These are phyloP conservation scores for Chlamydomonas urium DNA, from an alignment of 139 green algal genomes.

Conservation along the genomic window DNA sequence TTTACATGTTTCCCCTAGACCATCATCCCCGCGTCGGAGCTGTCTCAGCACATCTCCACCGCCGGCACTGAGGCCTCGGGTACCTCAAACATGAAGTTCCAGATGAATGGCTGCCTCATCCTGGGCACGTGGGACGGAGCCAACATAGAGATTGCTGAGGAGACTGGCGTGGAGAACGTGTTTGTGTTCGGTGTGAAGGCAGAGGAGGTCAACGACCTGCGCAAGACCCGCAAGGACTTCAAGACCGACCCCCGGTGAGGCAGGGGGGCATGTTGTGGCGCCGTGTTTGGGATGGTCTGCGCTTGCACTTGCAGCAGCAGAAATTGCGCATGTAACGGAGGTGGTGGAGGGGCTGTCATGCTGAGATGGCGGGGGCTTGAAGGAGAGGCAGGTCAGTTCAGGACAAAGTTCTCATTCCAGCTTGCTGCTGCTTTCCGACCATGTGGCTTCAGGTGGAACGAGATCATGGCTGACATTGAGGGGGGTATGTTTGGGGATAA, in stretches of 20 bases:
- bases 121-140: conserved; percentile 79
- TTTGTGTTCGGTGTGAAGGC: conserved; percentile 82
- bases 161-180: conserved; percentile 63
- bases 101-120: conserved; percentile 91
- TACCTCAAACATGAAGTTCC: conserved; percentile 99
- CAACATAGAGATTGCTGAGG: conserved; percentile 98
- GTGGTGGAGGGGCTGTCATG: too few relatives aligned
- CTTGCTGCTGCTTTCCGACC: too few relatives aligned
- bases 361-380: too few relatives aligned
- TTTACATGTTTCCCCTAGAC: not conserved
- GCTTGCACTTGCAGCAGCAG: too few relatives aligned
- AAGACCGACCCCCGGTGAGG: conserved; percentile 61
- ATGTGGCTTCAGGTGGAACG: conserved; percentile 53
- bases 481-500: conserved; percentile 85
- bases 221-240: conserved; percentile 83
- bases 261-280: too few relatives aligned
- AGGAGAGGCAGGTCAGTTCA: too few relatives aligned
- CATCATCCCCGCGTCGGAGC: conserved; percentile 55
- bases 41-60: conserved; percentile 96
- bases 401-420: too few relatives aligned
- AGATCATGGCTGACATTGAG: conserved; percentile 60
- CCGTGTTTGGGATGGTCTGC: too few relatives aligned
- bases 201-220: conserved; percentile 61
- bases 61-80: conserved; percentile 72
- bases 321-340: too few relatives aligned